Percentiles rank a stretch among this genome's conserved stretches.
Evolutionary conservation across 2,329 filamentous ascomycete species (phyloP).

Genomic region (Ophiocordyceps australis): DNA sequence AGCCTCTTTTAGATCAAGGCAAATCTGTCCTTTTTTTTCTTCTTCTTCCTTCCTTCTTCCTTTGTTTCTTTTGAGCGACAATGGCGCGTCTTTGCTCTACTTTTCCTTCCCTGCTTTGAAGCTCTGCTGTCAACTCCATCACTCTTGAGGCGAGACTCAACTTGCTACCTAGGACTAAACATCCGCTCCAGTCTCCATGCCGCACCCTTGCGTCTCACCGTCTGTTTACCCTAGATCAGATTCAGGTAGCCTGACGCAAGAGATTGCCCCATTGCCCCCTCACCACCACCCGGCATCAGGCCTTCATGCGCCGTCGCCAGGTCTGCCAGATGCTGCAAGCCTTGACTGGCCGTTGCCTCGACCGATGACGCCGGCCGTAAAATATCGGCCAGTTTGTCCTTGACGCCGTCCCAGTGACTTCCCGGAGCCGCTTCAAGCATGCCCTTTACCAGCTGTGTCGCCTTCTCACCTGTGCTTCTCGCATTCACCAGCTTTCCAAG

Average conservation of each 20-base stretch:
- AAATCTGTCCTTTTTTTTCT: too few relatives aligned
- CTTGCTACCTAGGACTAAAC: too few relatives aligned
- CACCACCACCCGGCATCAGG: conserved; percentile 10
- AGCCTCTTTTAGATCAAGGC: too few relatives aligned
- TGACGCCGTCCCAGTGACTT: conserved; percentile 37
- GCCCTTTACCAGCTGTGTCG: conserved; percentile 32
- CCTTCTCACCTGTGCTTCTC: conserved; percentile 37
- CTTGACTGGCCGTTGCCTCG: conserved; percentile 26
- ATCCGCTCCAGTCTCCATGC: too few relatives aligned
- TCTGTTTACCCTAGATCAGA: too few relatives aligned
- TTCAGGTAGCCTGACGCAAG: conserved; percentile 17
- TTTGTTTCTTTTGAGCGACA: too few relatives aligned
- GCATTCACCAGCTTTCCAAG: conserved; percentile 39
- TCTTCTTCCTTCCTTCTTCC: too few relatives aligned
- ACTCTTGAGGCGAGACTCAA: too few relatives aligned
- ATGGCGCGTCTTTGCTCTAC: too few relatives aligned
- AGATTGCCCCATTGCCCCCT: conserved; percentile 13
- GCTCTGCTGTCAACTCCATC: too few relatives aligned
- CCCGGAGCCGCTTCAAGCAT: conserved; percentile 34
- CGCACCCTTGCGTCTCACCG: too few relatives aligned
- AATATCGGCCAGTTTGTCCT: conserved; percentile 20
- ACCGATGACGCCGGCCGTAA: conserved; percentile 16
- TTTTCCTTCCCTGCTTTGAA: too few relatives aligned
- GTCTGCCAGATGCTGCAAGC: conserved; percentile 44
- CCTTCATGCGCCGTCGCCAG: conserved; percentile 26